Conservation (phyloP, 1,139 yeast species). For the Suhomyces panamericanus region DNA sequence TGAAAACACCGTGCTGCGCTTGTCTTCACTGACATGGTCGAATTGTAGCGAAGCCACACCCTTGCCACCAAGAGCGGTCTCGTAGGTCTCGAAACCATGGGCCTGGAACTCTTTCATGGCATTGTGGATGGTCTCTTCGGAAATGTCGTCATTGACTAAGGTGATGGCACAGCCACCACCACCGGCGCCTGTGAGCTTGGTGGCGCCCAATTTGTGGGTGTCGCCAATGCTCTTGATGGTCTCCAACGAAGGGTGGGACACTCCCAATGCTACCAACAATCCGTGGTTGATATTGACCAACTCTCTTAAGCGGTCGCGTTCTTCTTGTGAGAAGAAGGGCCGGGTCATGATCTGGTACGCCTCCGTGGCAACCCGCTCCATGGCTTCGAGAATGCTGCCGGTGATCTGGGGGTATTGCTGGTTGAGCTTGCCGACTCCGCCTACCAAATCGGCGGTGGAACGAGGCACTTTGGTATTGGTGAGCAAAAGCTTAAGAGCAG, state of each 20-base stretch:
- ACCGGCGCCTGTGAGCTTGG: slow-evolving; percentile 97
- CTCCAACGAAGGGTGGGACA: slow-evolving; percentile 88
- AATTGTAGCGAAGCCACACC: slow-evolving; percentile 66
- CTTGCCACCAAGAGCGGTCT: slow-evolving; percentile 82
- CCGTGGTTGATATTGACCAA: slow-evolving; percentile 89
- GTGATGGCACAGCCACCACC: slow-evolving; percentile 99
- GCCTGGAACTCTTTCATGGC: slow-evolving; percentile 37
- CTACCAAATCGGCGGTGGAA: slow-evolving; percentile 81
- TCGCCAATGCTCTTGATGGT: slow-evolving; percentile 65
- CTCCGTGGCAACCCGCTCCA: slow-evolving; percentile 65
- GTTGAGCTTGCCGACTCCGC: slow-evolving; percentile 63
- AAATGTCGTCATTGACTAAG: slow-evolving; percentile 55
- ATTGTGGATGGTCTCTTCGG: slow-evolving; percentile 29
- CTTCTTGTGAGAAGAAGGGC: slow-evolving; percentile 49
- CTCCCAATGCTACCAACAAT: slow-evolving; percentile 80
- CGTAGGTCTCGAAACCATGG: slow-evolving; percentile 73
- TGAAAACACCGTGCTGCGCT: slow-evolving; percentile 24
- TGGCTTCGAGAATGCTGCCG: slow-evolving; percentile 63
- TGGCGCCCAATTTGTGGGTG: slow-evolving; percentile 67
- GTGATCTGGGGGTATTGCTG: slow-evolving; percentile 55
- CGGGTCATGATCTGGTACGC: slow-evolving; percentile 63
- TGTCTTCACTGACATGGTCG: slow-evolving; percentile 19
- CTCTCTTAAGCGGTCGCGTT: slow-evolving; percentile 52
- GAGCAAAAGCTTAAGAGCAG: slow-evolving; percentile 69
- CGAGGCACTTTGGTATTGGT: slow-evolving; percentile 87